Evolutionary conservation across 73 alveolate species (phyloP), one percentile per base, ranked within the genome.

Genomic region (Paramecium sonneborni): DNA sequence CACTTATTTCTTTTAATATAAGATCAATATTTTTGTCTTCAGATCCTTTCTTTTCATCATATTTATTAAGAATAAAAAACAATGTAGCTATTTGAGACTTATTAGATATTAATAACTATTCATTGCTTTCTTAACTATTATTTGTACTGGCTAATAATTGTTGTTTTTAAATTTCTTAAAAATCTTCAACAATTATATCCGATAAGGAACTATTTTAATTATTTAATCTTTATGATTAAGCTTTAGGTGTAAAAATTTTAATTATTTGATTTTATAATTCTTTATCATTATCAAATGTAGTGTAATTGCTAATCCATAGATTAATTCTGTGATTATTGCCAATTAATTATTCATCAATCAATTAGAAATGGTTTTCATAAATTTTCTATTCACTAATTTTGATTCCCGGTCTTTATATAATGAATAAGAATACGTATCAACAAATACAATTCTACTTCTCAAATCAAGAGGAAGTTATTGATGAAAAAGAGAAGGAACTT

Each of bases 301-400:
- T 79, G 55, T 79, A 79, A 79, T 79, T 79, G 26, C 76, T 41
- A 62, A 79, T 21, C 90, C 90, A 79, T n/a, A 79, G 34, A 79
- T 79, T 79, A 6, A 79, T 41, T 41, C 90, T n/a, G n/a, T n/a
- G 46, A 79, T 79, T 74, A n/a, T 30, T 5, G 30, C 10, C 11
- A 30, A 15, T 21, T 11, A 62, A 2, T 28, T n/a, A 23, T 23
- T 62, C 44, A 26, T 62, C 84, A 26, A 62, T 62, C 7, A 5
- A 1, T 30, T 32, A 12, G 44, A 62, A 62, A 62, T 26, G 34
- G 21, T 0, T 9, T 9, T 26, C 0, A 1, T 23, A 9, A 2
- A 8, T 14, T n/a, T 62, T 11, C 9, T 23, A 43, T 20, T 43
- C 24, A n/a, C 72, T 21, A 0, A 20, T 8, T 9, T 79, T 79